Evolutionary conservation across 2,329 filamentous ascomycete genomes (phyloP).

Genomic region (Neofusicoccum umdonicola): DNA sequence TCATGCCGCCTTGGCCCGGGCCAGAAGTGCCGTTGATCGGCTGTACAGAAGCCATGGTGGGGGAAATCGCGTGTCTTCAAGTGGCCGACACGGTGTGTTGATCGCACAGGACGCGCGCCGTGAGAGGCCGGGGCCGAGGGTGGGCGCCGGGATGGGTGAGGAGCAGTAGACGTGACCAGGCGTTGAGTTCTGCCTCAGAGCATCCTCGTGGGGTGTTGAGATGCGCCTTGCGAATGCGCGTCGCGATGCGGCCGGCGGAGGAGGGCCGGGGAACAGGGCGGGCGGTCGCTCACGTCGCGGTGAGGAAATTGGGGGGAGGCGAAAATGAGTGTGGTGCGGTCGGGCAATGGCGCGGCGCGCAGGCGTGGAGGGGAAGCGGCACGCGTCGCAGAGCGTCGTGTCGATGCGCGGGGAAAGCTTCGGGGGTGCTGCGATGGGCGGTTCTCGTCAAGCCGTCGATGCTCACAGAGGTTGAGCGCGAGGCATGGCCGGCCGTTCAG

Average conservation of each 20-base stretch:
- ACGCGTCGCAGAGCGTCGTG: slow-evolving; percentile 37
- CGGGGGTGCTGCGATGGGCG: slow-evolving; percentile 30
- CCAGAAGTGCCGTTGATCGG: slow-evolving; percentile 59
- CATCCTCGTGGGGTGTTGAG: slow-evolving; percentile 15
- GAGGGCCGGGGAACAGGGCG: slow-evolving; percentile 16
- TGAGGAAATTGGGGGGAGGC: slow-evolving; percentile 17
- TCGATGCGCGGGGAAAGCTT: slow-evolving; percentile 35
- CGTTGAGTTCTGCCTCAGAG: slow-evolving; percentile 8
- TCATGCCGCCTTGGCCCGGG: slow-evolving; percentile 53
- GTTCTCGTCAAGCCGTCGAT: slow-evolving; percentile 15
- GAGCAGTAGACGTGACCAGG: slow-evolving; percentile 1
- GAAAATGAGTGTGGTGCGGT: slow-evolving; percentile 17
- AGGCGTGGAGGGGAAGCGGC: slow-evolving; percentile 19
- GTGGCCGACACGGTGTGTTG: slow-evolving; percentile 1
- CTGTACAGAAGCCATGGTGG: slow-evolving; percentile 76
- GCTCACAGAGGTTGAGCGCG: slow-evolving; percentile 15
- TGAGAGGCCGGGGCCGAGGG: background rate
- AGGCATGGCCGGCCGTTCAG: slow-evolving; percentile 24
- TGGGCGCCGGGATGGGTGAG: background rate
- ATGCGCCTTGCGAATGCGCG: slow-evolving; percentile 13
- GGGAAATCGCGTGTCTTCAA: slow-evolving; percentile 1
- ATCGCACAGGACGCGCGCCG: slow-evolving; percentile 9
- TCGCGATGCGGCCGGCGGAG: slow-evolving; percentile 16
- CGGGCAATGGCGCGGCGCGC: slow-evolving; percentile 14
- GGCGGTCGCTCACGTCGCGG: slow-evolving; percentile 10